Evolutionary conservation across 768 basidiomycete species (phyloP).

Genomic region (Amanita muscaria): DNA sequence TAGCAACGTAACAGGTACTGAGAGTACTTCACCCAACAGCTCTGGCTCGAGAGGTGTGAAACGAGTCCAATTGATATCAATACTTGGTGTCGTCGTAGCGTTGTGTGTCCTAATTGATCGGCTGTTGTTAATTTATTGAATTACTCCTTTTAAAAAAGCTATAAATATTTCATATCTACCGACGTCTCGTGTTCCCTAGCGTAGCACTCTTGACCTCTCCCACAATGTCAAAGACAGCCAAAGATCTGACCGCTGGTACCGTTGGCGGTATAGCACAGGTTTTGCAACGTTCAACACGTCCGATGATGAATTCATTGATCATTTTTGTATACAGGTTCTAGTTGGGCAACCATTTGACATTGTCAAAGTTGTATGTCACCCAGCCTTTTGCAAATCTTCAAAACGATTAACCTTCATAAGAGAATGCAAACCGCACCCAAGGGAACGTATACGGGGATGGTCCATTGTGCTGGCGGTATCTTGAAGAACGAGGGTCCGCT

Average conservation of each 20-base stretch:
- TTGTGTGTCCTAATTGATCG: too few relatives aligned
- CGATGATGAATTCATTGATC: slow-evolving; percentile 13
- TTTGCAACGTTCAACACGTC: slow-evolving; percentile 4
- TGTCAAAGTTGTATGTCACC: slow-evolving; percentile 79
- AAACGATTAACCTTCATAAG: slow-evolving; percentile 27
- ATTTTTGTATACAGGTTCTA: slow-evolving; percentile 45
- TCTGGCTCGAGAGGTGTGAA: too few relatives aligned
- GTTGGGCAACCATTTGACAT: slow-evolving; percentile 96
- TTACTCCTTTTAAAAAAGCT: too few relatives aligned
- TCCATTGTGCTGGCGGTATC: slow-evolving; percentile 86
- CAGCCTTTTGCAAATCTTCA: background rate
- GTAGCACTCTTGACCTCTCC: too few relatives aligned
- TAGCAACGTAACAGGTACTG: background rate
- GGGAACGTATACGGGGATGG: slow-evolving; percentile 83
- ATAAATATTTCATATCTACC: too few relatives aligned
- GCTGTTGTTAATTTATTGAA: too few relatives aligned
- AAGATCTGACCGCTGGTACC: slow-evolving; percentile 85
- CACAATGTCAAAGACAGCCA: slow-evolving; percentile 57
- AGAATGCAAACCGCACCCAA: slow-evolving; percentile 91
- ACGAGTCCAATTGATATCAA: too few relatives aligned
- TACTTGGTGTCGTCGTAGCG: too few relatives aligned
- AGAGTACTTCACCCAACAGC: background rate
- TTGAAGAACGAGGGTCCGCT: slow-evolving; percentile 86
- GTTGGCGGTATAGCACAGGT: slow-evolving; percentile 89
- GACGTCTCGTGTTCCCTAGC: too few relatives aligned